Evolutionary conservation across 768 basidiomycete species (phyloP).

Genomic region (Agrocybe pediades): DNA sequence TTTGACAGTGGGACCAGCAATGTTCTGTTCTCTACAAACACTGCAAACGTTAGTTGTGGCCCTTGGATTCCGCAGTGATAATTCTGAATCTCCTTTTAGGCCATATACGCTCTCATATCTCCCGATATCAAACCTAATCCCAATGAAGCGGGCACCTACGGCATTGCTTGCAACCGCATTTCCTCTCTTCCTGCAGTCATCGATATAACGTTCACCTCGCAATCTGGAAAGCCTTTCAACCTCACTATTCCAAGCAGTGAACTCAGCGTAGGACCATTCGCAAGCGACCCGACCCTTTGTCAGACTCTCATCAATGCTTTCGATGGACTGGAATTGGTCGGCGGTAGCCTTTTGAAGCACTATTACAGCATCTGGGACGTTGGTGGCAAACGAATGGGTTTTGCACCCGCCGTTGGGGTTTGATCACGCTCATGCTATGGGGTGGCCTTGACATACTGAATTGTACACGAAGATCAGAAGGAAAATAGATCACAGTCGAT

Average conservation of each 20-base stretch:
- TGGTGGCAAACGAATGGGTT: constrained; percentile 48
- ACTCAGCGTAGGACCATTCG: constrained; percentile 58
- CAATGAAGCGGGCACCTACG: constrained; percentile 56
- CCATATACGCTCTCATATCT: constrained; percentile 61
- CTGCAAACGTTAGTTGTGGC: constrained; percentile 39
- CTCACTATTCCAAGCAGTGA: constrained; percentile 59
- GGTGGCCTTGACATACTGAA: neutral
- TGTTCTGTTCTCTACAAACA: constrained; percentile 48
- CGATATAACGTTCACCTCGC: constrained; percentile 56
- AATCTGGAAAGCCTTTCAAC: constrained; percentile 49
- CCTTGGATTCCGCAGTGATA: neutral
- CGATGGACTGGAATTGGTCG: constrained; percentile 51
- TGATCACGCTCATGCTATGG: constrained; percentile 15
- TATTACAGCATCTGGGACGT: constrained; percentile 64
- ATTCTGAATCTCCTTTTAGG: constrained; percentile 23
- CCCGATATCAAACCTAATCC: constrained; percentile 52
- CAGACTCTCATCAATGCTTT: constrained; percentile 64
- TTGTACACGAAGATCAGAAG: neutral
- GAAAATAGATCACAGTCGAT: neutral
- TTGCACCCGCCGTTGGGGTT: constrained; percentile 43
- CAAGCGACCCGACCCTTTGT: constrained; percentile 47
- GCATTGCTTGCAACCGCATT: constrained; percentile 51
- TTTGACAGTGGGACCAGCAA: constrained; percentile 64
- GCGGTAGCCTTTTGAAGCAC: constrained; percentile 59
- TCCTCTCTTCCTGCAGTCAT: constrained; percentile 50